Evolutionary conservation across 495 filamentous ascomycete genomes (phyloP), one percentile per base, ranked within the genome.

Genomic region (Daldinia grandis): DNA sequence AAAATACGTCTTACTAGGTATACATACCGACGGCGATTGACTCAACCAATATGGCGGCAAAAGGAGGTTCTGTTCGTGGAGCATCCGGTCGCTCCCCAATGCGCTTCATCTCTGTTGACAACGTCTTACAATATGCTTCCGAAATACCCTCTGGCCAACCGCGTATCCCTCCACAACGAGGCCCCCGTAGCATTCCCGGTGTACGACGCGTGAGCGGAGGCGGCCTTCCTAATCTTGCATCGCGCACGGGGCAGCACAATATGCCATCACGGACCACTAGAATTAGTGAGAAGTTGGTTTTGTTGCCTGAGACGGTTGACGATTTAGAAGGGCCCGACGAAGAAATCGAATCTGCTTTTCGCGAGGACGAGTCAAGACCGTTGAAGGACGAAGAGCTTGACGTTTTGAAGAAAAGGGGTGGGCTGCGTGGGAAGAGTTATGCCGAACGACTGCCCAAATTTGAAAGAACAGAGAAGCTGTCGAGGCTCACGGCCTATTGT

Each of bases 91-190:
- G 68, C 33, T 77, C 75, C 31, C 81, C 87, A 47, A 94, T 90
- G 66, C 93, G 94, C 51, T 89, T 95, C 77, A 92, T 99, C 71
- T 96, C 93, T 12, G 96, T 99, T 75, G 95, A 99, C 79, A 97
- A 93, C 74, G 90, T 98, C 64, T 89, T 99, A 3, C 93, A 96
- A 79, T 92, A 96, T 81, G 89, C 93, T 62, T 96, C 93, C 35
- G 94, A 99, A 72, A 93, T 99, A 5, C 96, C 95, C 19, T 98
- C 95, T 0, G 94, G 92, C 78, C 94, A 98, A 79, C 92, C 93
- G 40, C 89, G 95, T 4, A 85, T 88, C 19, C 91, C 93, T 0
- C 87, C 90, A 21, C 83, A 81, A 54, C 75, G 75, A 35, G 69
- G 64, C 12, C 78, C 81, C 21, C 79, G 67, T 30, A 75, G 73